A percentile compares a stretch with the other conserved stretches of the same genome.
phyloP scores from a whole-genome alignment of 2,329 filamentous ascomycete genomes.

The Purpureocillium lavendulum region DNA sequence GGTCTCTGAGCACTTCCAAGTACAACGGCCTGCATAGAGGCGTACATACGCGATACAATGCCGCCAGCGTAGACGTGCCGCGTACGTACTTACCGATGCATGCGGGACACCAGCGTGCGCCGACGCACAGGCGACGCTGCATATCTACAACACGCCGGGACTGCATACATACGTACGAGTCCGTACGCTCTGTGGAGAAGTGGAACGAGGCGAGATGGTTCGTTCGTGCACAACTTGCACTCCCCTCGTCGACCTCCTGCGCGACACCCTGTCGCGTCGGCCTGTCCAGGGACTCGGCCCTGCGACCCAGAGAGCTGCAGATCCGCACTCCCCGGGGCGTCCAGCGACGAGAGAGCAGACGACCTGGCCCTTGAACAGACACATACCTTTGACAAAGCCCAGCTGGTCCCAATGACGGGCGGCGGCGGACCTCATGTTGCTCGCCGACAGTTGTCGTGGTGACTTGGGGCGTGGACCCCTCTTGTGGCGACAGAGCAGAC shows the following conservation, averaged over 20 bases:
- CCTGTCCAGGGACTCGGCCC: constrained; percentile 2
- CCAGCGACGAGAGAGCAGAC: too few relatives aligned
- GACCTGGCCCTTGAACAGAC: too few relatives aligned
- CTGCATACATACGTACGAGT: not conserved
- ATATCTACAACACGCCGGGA: not conserved
- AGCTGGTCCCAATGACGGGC: too few relatives aligned
- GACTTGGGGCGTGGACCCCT: too few relatives aligned
- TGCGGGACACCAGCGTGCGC: too few relatives aligned
- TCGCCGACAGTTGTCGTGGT: too few relatives aligned
- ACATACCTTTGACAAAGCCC: too few relatives aligned
- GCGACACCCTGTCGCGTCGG: not conserved
- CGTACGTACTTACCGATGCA: too few relatives aligned
- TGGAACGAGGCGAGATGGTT: constrained; percentile 1
- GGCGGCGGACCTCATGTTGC: too few relatives aligned
- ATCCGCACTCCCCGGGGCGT: not conserved
- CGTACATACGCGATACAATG: too few relatives aligned
- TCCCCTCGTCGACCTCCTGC: not conserved
- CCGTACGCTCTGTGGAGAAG: constrained; percentile 4
- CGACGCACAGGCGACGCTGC: not conserved
- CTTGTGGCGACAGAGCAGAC: too few relatives aligned
- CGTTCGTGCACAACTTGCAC: constrained; percentile 1
- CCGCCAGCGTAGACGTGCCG: too few relatives aligned
- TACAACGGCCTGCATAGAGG: not conserved
- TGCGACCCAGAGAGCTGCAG: constrained; percentile 1
- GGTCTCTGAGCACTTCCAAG: not conserved